phyloP scores from a whole-genome alignment of 2,329 filamentous ascomycete species.

The Lasiodiplodia sp. region DNA sequence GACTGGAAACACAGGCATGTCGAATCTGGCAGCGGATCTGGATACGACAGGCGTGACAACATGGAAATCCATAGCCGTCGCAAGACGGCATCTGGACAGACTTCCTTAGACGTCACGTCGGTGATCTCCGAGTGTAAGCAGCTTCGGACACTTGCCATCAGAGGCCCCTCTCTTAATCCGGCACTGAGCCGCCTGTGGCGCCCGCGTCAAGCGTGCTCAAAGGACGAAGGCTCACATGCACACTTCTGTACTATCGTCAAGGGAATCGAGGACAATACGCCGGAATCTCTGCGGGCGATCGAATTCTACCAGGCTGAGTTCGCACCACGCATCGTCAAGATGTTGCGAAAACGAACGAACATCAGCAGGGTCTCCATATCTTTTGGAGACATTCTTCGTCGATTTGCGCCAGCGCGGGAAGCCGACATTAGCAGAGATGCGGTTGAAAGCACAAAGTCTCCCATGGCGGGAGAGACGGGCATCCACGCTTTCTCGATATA shows the following conservation, averaged over 20 bases:
- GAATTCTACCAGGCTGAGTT: constrained; percentile 25
- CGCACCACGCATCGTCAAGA: background rate
- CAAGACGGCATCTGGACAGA: background rate
- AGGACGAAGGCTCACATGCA: constrained; percentile 20
- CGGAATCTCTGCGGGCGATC: background rate
- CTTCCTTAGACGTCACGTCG: background rate
- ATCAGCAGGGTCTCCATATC: constrained; percentile 18
- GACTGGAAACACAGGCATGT: constrained; percentile 3
- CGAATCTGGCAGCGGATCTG: background rate
- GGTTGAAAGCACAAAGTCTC: constrained; percentile 25
- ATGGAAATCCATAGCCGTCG: constrained; percentile 1
- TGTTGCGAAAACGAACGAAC: background rate
- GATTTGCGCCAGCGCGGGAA: constrained; percentile 31
- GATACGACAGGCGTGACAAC: too few relatives aligned
- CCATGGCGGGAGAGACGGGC: constrained; percentile 44
- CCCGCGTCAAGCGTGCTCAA: background rate
- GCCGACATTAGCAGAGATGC: background rate
- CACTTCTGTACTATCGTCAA: constrained; percentile 18
- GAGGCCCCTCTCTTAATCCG: constrained; percentile 14
- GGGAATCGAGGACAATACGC: constrained; percentile 6
- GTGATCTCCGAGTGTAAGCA: constrained; percentile 3
- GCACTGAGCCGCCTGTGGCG: constrained; percentile 7
- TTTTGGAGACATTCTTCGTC: constrained; percentile 1
- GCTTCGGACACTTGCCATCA: constrained; percentile 20
- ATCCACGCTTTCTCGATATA: background rate